Conservation (phyloP, 108 stramenopile species). For the Fistulifera pelliculosa region DNA sequence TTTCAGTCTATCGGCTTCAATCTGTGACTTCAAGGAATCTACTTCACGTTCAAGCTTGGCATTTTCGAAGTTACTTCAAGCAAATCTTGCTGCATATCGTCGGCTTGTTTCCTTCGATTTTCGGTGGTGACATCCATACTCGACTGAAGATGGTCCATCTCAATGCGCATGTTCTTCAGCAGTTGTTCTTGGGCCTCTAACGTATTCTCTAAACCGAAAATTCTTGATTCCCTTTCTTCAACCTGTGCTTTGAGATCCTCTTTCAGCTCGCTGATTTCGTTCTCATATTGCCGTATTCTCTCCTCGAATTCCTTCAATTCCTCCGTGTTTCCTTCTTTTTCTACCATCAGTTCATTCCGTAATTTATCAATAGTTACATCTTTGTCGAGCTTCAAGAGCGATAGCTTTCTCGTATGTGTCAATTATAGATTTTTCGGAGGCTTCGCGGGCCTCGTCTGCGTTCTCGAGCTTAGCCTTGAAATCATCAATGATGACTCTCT, state of each 20-base stretch:
- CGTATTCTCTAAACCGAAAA: slow-evolving; percentile 64
- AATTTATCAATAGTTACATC: slow-evolving; percentile 62
- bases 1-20: slow-evolving; percentile 56
- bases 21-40: slow-evolving; percentile 44
- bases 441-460: slow-evolving; percentile 37
- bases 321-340: slow-evolving; percentile 27
- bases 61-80: slow-evolving; percentile 45
- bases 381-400: slow-evolving; percentile 34
- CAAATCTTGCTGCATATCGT: slow-evolving; percentile 76
- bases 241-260: slow-evolving; percentile 47
- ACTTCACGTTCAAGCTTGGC: slow-evolving; percentile 63
- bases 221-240: slow-evolving; percentile 56
- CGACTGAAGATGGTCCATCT: slow-evolving; percentile 80
- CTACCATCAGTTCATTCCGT: slow-evolving; percentile 40
- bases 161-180: slow-evolving; percentile 59
- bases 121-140: slow-evolving; percentile 58
- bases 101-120: slow-evolving; percentile 69
- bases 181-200: slow-evolving; percentile 75
- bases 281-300: slow-evolving; percentile 34
- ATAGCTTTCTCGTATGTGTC: slow-evolving; percentile 44
- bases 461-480: slow-evolving; percentile 36
- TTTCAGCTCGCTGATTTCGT: slow-evolving; percentile 35
- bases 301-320: slow-evolving; percentile 30
- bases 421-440: slow-evolving; percentile 36
- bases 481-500: slow-evolving; percentile 22